Conservation (phyloP, 1,139 yeast genomes). For the Geotrichum carabidarum region DNA sequence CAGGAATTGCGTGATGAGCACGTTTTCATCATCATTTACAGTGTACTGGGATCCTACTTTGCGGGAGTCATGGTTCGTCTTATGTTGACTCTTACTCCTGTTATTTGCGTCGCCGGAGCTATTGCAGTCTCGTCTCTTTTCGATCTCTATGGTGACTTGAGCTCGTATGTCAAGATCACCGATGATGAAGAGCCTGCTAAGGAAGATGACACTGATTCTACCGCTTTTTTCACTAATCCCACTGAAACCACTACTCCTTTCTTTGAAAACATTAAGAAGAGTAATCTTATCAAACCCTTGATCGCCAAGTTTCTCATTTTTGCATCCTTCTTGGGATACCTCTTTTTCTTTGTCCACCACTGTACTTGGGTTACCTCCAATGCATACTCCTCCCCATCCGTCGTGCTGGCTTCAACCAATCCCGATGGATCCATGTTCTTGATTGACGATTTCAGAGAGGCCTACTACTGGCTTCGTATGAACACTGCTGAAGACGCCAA, state of each 20-base stretch:
- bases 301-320: constrained; percentile 60
- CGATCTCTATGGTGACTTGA: constrained; percentile 72
- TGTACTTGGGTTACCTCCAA: constrained; percentile 96
- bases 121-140: constrained; percentile 79
- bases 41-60: constrained; percentile 89
- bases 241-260: constrained; percentile 20
- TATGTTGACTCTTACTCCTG: constrained; percentile 94
- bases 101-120: constrained; percentile 87
- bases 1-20: constrained; percentile 89
- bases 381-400: constrained; percentile 97
- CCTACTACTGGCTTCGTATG: constrained; percentile 98
- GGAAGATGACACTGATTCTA: constrained; percentile 13
- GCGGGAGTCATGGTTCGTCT: constrained; percentile 99
- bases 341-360: constrained; percentile 80
- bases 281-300: constrained; percentile 34
- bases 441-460: constrained; percentile 97
- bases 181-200: constrained; percentile 19
- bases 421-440: constrained; percentile 82
- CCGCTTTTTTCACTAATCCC: constrained; percentile 8
- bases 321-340: constrained; percentile 66
- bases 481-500: constrained; percentile 94
- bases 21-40: constrained; percentile 83
- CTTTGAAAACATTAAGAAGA: constrained; percentile 20
- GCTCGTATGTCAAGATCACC: constrained; percentile 25
- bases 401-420: constrained; percentile 76